Evolutionary conservation across 257 asterid genomes (phyloP).

Genomic region (Solanum paucissectum): DNA sequence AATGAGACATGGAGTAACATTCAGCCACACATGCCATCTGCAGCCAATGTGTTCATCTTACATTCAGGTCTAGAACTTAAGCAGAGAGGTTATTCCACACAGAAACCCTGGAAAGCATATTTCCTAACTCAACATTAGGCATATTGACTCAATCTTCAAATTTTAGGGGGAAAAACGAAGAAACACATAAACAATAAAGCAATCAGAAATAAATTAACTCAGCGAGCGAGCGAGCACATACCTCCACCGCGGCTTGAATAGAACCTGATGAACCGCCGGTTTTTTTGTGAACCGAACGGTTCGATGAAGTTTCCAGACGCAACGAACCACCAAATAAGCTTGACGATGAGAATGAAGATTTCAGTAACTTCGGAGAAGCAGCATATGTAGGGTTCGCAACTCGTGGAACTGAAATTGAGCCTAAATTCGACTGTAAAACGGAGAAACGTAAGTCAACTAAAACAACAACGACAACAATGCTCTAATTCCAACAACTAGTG

Average conservation of each 20-base stretch:
- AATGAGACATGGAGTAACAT: neutral
- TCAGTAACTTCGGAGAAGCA: constrained; percentile 18
- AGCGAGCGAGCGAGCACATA: neutral
- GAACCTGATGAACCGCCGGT: constrained; percentile 10
- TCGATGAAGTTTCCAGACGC: constrained; percentile 18
- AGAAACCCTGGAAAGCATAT: neutral
- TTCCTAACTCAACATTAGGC: neutral
- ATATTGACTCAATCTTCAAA: neutral
- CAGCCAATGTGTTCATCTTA: neutral
- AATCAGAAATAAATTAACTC: neutral
- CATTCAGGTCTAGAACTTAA: neutral
- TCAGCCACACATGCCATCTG: neutral
- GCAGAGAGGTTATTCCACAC: neutral
- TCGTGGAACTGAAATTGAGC: constrained; percentile 46
- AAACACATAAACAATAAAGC: neutral
- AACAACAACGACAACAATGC: neutral
- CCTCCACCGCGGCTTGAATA: constrained; percentile 69
- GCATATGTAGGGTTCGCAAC: constrained; percentile 14
- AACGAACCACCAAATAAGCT: constrained; percentile 43
- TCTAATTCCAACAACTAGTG: neutral
- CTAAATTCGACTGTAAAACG: constrained; percentile 43
- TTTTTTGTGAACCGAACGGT: constrained; percentile 13
- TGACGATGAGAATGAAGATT: constrained; percentile 33
- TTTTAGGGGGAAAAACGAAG: neutral
- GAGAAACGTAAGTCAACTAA: neutral